These are phyloP conservation scores for Aschersonia sp. DNA, from an alignment of 2,329 filamentous ascomycete genomes.

Conservation along the genomic window DNA sequence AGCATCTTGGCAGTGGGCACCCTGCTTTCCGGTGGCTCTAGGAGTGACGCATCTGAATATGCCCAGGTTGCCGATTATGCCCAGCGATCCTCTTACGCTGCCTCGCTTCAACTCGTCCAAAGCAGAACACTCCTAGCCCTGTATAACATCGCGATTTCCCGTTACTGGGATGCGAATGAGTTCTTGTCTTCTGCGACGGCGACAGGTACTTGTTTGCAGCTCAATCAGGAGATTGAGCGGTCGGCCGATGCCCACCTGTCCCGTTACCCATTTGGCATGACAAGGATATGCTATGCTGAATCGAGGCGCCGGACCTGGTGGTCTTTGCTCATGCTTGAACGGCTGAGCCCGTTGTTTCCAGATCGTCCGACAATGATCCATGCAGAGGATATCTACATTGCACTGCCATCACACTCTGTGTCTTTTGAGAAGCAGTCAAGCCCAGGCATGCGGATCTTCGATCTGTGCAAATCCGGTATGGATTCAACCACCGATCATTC, in stretches of 20 bases:
- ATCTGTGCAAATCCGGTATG: conserved; percentile 24
- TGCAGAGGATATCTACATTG: conserved; percentile 50
- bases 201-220: conserved; percentile 40
- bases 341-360: conserved; percentile 45
- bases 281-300: conserved; percentile 44
- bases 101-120: conserved; percentile 48
- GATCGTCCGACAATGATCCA: conserved; percentile 40
- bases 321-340: conserved; percentile 56
- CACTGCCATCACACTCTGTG: conserved; percentile 46
- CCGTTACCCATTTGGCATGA: conserved; percentile 42
- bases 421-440: conserved; percentile 47
- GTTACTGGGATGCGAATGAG: conserved; percentile 47
- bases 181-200: conserved; percentile 47
- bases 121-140: conserved; percentile 51
- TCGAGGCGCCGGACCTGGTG: conserved; percentile 58
- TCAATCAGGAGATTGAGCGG: conserved; percentile 46
- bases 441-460: conserved; percentile 44
- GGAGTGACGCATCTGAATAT: conserved; percentile 22
- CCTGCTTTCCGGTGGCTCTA: conserved; percentile 21
- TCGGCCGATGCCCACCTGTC: conserved; percentile 23
- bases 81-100: conserved; percentile 14
- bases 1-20: conserved; percentile 26
- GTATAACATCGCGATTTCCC: conserved; percentile 48
- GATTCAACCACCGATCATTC: conserved; percentile 11
- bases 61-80: conserved; percentile 43